Evolutionary conservation across 306 rosid genomes (phyloP).

Genomic region (Rubus idaeus): DNA sequence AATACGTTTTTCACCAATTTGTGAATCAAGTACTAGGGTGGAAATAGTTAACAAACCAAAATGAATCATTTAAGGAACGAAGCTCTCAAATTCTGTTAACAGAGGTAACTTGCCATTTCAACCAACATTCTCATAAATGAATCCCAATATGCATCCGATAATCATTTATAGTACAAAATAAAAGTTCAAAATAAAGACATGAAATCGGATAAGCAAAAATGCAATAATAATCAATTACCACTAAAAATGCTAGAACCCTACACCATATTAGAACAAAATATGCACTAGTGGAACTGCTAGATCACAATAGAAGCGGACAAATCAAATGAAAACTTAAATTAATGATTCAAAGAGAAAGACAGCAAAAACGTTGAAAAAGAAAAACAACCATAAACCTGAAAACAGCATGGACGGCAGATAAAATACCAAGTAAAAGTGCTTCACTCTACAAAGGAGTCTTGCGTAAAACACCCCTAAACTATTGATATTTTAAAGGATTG

Average conservation of each 20-base stretch:
- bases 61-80: not conserved
- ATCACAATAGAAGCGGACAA: not conserved
- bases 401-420: not conserved
- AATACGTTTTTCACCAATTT: not conserved
- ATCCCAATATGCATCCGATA: not conserved
- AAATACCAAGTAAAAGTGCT: not conserved
- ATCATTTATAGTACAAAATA: not conserved
- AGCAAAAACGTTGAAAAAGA: too few relatives aligned
- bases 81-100: not conserved
- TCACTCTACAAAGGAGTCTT: not conserved
- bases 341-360: too few relatives aligned
- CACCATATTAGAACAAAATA: constrained; percentile 62
- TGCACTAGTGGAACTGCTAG: not conserved
- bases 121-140: not conserved
- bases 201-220: constrained; percentile 6
- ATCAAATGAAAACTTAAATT: not conserved
- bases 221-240: constrained; percentile 55
- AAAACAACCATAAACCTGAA: too few relatives aligned
- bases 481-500: not conserved
- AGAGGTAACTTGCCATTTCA: not conserved
- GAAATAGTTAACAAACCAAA: not conserved
- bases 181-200: not conserved
- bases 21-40: not conserved
- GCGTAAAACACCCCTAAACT: not conserved
- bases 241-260: constrained; percentile 93